Evolutionary conservation across 371 early-diverging fungal genomes (phyloP), one percentile per base, ranked within the genome.

Genomic region (Ordospora pajunii): DNA sequence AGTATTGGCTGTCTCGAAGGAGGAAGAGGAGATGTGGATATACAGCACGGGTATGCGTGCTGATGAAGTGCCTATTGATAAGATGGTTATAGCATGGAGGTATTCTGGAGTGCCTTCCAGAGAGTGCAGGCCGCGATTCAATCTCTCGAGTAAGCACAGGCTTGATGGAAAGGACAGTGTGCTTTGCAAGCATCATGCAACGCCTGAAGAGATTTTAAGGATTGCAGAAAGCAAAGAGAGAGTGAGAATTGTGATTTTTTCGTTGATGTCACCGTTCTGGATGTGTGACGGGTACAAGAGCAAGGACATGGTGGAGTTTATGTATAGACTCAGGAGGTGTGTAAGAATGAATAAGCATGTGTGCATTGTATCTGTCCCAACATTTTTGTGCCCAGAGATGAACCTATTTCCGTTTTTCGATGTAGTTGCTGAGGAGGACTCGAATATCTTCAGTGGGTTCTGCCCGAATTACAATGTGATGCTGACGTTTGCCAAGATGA

Each of bases 61-160:
- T 6, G 43, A 48, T 12, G 19, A 49, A 11, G 49, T 12, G 0
- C 14, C 58, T 21, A 17, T 48, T 32, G 64, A 44, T 49, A 72
- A 63, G 42, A 72, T 72, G 73, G 62, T 51, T 22, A 72, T 72
- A 37, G 73, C 73, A n/a, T 72, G 73, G 73, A 72, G 73, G 50
- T 72, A 72, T 32, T 19, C 53, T 21, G 37, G n/a, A 9, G 10
- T 72, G 7, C 48, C 25, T 0, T 22, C 25, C 0, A 11, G 17
- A n/a, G 40, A 37, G 10, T 17, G 22, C 12, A 9, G 14, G 7
- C 49, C 21, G 25, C 46, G 50, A 49, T 72, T 49, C 51, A 63
- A 48, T 23, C 64, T 72, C 11, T 48, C 49, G 19, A 64, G 40
- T 10, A 64, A 72, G 37, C 19, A 32, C 23, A 51, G 49, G 14